Conservation (phyloP, 78 protist species). For the Bigelowiella natans region DNA sequence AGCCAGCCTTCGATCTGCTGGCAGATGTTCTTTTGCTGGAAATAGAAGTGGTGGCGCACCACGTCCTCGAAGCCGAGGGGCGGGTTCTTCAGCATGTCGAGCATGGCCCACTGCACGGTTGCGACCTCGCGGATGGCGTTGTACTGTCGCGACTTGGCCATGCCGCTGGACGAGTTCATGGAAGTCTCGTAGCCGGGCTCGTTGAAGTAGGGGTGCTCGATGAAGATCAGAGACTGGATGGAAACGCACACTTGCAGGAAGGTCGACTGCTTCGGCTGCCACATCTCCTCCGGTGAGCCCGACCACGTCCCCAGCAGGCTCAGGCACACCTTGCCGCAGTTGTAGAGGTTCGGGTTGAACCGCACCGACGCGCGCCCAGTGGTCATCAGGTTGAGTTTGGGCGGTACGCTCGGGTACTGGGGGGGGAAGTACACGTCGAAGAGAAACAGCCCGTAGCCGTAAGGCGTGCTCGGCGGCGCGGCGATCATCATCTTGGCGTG, state of each 20-base stretch:
- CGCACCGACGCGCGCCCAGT: constrained; percentile 20
- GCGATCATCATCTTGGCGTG: not conserved
- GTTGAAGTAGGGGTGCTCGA: constrained; percentile 52
- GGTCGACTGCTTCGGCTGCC: constrained; percentile 20
- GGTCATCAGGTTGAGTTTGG: constrained; percentile 15
- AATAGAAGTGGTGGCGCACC: not conserved
- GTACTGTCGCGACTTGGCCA: constrained; percentile 17
- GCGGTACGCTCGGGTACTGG: constrained; percentile 9
- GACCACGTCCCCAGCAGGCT: constrained; percentile 54
- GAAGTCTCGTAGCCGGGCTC: constrained; percentile 50
- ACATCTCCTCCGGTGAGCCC: constrained; percentile 31
- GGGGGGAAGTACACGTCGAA: constrained; percentile 15
- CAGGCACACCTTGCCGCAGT: constrained; percentile 45
- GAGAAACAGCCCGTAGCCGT: not conserved
- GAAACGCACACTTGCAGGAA: constrained; percentile 36
- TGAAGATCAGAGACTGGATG: constrained; percentile 41
- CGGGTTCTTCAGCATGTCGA: constrained; percentile 2
- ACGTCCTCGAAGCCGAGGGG: constrained; percentile 5
- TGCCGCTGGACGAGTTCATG: constrained; percentile 37
- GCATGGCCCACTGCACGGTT: constrained; percentile 18
- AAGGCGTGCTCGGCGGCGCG: not conserved
- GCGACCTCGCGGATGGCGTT: constrained; percentile 15
- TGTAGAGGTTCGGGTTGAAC: constrained; percentile 53
- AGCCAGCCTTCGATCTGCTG: not conserved
- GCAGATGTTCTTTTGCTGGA: not conserved